Evolutionary conservation across 257 asterid species (phyloP).

Genomic region (Solanum lycopersicoides): DNA sequence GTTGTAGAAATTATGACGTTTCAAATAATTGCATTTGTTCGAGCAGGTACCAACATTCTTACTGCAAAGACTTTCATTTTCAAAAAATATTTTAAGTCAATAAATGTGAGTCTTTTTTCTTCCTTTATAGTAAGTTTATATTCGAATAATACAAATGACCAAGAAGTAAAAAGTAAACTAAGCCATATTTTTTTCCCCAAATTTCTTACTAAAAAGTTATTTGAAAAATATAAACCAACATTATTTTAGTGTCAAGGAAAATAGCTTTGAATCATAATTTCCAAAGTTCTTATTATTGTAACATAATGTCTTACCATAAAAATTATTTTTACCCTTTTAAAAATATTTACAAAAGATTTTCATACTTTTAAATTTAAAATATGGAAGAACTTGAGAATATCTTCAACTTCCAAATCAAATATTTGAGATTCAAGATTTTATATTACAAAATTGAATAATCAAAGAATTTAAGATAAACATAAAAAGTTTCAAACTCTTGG

Average conservation of each 20-base stretch:
- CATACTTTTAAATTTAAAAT: background rate
- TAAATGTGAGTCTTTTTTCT: background rate
- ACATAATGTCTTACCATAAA: background rate
- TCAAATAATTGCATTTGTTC: background rate
- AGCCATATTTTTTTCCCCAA: background rate
- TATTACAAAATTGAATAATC: background rate
- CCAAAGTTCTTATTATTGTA: background rate
- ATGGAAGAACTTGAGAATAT: background rate
- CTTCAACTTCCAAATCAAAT: background rate
- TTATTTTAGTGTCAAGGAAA: background rate
- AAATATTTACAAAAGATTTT: background rate
- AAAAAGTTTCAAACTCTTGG: background rate
- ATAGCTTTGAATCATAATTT: background rate
- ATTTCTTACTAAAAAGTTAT: background rate
- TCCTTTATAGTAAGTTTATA: background rate
- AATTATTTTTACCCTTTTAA: background rate
- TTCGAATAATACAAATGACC: background rate
- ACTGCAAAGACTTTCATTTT: background rate
- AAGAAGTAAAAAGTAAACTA: background rate
- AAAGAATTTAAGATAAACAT: background rate
- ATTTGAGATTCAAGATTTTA: background rate
- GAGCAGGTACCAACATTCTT: background rate
- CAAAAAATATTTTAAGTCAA: background rate
- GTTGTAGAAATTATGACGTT: no score
- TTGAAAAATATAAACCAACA: background rate